phyloP scores from a whole-genome alignment of 148 eudicot genomes.

The Talinum fruticosum region DNA sequence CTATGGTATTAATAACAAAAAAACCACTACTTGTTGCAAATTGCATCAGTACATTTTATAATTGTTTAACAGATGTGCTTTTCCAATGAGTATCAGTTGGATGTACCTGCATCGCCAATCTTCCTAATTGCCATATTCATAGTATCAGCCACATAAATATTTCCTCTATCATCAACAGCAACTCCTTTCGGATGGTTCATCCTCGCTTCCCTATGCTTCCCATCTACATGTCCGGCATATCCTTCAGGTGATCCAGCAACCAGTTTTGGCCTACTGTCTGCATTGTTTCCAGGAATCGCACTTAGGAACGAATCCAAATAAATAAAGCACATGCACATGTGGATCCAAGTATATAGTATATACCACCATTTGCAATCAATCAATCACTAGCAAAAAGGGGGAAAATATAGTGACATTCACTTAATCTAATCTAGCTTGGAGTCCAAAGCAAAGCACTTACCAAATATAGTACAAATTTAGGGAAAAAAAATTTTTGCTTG shows the following conservation, averaged over 20 bases:
- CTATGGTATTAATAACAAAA: no score
- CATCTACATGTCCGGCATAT: conserved; percentile 89
- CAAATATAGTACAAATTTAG: not conserved
- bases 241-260: conserved; percentile 97
- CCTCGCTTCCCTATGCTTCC: conserved; percentile 77
- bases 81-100: not conserved
- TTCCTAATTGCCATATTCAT: conserved; percentile 88
- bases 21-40: no score
- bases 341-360: conserved; percentile 6
- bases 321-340: conserved; percentile 24
- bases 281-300: conserved; percentile 22
- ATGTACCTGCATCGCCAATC: conserved; percentile 79
- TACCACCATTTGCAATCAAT: not conserved
- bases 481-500: not conserved
- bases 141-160: conserved; percentile 92
- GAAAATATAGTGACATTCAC: not conserved
- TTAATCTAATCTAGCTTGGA: conserved; percentile 6
- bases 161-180: conserved; percentile 91
- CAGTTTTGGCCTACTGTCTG: conserved; percentile 90
- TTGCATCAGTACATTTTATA: no score
- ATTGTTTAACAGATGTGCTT: no score
- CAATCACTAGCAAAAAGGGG: not conserved
- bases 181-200: conserved; percentile 89
- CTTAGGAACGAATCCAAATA: conserved; percentile 18
- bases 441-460: conserved; percentile 4